Evolutionary conservation across 768 basidiomycete genomes (phyloP).

Genomic region (Dacryopinax spathularia): DNA sequence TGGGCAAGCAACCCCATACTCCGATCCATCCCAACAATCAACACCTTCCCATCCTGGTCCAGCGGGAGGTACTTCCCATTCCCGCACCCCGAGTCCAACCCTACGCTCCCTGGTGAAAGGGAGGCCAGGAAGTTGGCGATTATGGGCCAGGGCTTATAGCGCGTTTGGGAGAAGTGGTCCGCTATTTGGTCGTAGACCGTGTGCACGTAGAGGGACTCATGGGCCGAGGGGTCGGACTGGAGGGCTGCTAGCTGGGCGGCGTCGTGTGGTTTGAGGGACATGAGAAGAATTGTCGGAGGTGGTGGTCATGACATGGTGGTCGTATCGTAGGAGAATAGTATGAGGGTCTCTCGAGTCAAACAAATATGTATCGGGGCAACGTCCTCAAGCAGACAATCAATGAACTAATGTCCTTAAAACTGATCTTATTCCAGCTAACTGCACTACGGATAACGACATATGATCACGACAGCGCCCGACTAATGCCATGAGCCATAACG

Average conservation of each 20-base stretch:
- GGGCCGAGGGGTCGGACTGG: neutral
- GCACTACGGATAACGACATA: too few relatives aligned
- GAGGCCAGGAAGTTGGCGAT: constrained; percentile 58
- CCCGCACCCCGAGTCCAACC: constrained; percentile 89
- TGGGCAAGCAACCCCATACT: constrained; percentile 65
- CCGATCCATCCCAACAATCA: constrained; percentile 75
- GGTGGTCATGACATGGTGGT: neutral
- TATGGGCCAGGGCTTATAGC: constrained; percentile 94
- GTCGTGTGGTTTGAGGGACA: neutral
- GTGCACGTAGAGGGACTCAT: constrained; percentile 42
- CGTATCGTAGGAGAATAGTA: too few relatives aligned
- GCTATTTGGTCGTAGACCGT: constrained; percentile 75
- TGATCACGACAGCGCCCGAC: neutral
- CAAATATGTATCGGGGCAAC: too few relatives aligned
- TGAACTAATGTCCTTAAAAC: too few relatives aligned
- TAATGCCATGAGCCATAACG: neutral
- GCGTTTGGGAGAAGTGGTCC: constrained; percentile 70
- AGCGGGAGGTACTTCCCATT: constrained; percentile 94
- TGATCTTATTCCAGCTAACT: too few relatives aligned
- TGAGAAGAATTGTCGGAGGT: neutral
- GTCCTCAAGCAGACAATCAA: too few relatives aligned
- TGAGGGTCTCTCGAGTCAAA: too few relatives aligned
- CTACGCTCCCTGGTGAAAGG: constrained; percentile 63
- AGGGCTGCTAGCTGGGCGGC: neutral
- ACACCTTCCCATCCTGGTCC: constrained; percentile 43